phyloP scores from a whole-genome alignment of 805 yeast genomes.

The Pichia californica region DNA sequence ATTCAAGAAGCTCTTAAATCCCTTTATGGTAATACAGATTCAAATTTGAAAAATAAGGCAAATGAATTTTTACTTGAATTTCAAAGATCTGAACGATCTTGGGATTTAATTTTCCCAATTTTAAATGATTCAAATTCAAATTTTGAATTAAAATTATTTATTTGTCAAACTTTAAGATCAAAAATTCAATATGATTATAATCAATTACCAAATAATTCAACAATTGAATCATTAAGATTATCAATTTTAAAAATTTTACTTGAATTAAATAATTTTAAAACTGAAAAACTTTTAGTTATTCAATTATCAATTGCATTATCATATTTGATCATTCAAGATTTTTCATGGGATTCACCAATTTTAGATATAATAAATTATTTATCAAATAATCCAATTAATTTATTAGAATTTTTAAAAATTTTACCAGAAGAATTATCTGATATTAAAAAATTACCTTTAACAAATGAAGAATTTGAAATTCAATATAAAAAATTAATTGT shows the following conservation, averaged over 20 bases:
- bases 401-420: slow-evolving; percentile 77
- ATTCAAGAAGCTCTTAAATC: slow-evolving; percentile 42
- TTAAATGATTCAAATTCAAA: slow-evolving; percentile 31
- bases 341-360: slow-evolving; percentile 67
- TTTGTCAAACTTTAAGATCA: slow-evolving; percentile 85
- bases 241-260: slow-evolving; percentile 55
- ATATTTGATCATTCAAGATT: slow-evolving; percentile 70
- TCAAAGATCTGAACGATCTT: slow-evolving; percentile 77
- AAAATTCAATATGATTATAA: slow-evolving; percentile 78
- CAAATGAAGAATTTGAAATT: slow-evolving; percentile 69
- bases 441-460: slow-evolving; percentile 66
- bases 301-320: slow-evolving; percentile 81
- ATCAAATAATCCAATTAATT: slow-evolving; percentile 36
- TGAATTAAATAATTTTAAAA: slow-evolving; percentile 24
- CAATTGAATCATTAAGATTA: slow-evolving; percentile 52
- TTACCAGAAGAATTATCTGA: slow-evolving; percentile 88
- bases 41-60: slow-evolving; percentile 38
- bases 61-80: slow-evolving; percentile 63
- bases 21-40: slow-evolving; percentile 32
- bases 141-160: slow-evolving; percentile 66
- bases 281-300: slow-evolving; percentile 55
- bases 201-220: slow-evolving; percentile 60
- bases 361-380: slow-evolving; percentile 55
- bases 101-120: slow-evolving; percentile 62
- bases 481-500: slow-evolving; percentile 61